These are phyloP conservation scores for Microbotryum intermedium DNA, from an alignment of 1,284 basidiomycete genomes.

Conservation along the genomic window DNA sequence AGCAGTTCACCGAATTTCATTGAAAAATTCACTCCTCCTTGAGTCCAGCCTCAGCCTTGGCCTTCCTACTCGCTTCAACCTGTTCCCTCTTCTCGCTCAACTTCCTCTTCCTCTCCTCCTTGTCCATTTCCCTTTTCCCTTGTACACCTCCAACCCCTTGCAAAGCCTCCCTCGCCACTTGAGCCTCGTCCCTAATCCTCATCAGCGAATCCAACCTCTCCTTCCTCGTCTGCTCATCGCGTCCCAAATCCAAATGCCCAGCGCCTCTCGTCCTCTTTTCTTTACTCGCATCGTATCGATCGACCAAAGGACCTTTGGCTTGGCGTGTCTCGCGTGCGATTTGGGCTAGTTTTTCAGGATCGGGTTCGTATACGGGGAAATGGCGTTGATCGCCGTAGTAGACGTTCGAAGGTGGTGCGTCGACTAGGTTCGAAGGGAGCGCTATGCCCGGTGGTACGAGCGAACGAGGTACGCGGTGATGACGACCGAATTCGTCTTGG, in stretches of 20 bases:
- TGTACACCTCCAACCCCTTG: conserved; percentile 51
- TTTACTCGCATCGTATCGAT: conserved; percentile 70
- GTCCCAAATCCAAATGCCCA: conserved; percentile 74
- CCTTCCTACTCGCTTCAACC: conserved; percentile 39
- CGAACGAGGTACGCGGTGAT: conserved; percentile 57
- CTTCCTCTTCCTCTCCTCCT: conserved; percentile 63
- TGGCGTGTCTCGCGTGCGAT: conserved; percentile 36
- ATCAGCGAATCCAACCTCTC: conserved; percentile 71
- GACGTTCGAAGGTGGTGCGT: conserved; percentile 15
- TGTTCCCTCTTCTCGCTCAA: conserved; percentile 75
- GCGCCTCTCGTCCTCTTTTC: conserved; percentile 84
- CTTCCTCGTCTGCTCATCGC: conserved; percentile 63
- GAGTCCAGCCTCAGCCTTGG: not conserved
- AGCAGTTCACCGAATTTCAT: too few relatives aligned
- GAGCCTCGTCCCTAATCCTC: conserved; percentile 54
- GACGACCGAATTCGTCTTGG: conserved; percentile 73
- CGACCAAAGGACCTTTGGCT: conserved; percentile 46
- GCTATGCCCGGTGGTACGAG: conserved; percentile 64
- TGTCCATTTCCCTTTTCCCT: conserved; percentile 67
- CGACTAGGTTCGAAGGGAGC: conserved; percentile 42
- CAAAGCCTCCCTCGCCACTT: conserved; percentile 52
- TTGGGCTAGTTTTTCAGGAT: conserved; percentile 50
- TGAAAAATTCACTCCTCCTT: not conserved
- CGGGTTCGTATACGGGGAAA: conserved; percentile 78
- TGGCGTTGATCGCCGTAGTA: conserved; percentile 56